These are phyloP conservation scores for Pichia nakasei DNA, from an alignment of 805 yeast genomes.

Conservation along the genomic window DNA sequence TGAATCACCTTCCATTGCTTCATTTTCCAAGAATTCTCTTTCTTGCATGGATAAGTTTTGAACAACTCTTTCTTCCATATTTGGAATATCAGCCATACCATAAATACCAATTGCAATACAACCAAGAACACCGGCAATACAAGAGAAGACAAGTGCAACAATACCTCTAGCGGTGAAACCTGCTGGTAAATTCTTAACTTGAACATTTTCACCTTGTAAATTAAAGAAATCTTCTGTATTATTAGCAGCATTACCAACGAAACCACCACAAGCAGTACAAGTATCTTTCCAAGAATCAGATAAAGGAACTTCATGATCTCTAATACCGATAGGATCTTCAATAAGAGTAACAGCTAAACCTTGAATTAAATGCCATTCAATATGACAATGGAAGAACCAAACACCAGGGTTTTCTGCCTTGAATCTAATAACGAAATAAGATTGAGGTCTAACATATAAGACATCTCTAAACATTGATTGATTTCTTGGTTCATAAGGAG, in stretches of 20 bases:
- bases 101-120: slow-evolving; percentile 66
- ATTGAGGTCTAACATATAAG: slow-evolving; percentile 69
- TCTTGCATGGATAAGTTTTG: slow-evolving; percentile 45
- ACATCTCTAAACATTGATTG: slow-evolving; percentile 83
- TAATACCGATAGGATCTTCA: slow-evolving; percentile 75
- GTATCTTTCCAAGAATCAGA: slow-evolving; percentile 51
- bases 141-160: slow-evolving; percentile 87
- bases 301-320: slow-evolving; percentile 44
- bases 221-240: slow-evolving; percentile 55
- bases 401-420: slow-evolving; percentile 95
- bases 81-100: slow-evolving; percentile 76
- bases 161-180: slow-evolving; percentile 95
- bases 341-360: slow-evolving; percentile 76
- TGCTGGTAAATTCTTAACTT: slow-evolving; percentile 55
- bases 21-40: slow-evolving; percentile 24
- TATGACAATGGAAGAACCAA: slow-evolving; percentile 98
- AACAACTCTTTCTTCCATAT: slow-evolving; percentile 55
- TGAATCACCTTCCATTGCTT: background rate
- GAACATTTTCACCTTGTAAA: slow-evolving; percentile 68
- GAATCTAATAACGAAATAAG: slow-evolving; percentile 80
- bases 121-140: slow-evolving; percentile 80
- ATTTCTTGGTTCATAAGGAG: slow-evolving; percentile 50
- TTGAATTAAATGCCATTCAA: slow-evolving; percentile 96
- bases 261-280: slow-evolving; percentile 47
- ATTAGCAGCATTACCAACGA: slow-evolving; percentile 85